Evolutionary conservation across 2,329 filamentous ascomycete species (phyloP).

Genomic region (Ceratocystis variospora): DNA sequence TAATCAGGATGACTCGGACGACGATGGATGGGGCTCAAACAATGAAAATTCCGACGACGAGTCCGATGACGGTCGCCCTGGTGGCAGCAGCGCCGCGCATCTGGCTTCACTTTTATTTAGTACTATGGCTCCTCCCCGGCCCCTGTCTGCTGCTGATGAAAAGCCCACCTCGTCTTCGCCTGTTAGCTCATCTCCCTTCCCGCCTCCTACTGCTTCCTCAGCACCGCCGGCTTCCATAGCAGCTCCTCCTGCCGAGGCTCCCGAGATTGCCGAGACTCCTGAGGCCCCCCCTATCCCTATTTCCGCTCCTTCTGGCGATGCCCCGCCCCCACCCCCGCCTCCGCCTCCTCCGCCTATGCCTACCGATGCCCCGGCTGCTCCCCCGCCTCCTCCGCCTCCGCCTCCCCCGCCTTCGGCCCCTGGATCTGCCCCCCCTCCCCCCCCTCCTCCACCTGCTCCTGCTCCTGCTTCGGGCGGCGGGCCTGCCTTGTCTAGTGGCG

Average conservation of each 20-base stretch:
- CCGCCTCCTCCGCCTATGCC: constrained; percentile 27
- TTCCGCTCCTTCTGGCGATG: constrained; percentile 24
- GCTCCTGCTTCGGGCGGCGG: constrained; percentile 26
- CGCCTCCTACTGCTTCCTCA: constrained; percentile 29
- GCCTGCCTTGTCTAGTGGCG: constrained; percentile 28
- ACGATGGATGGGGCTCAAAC: constrained; percentile 72
- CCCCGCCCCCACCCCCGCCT: constrained; percentile 23
- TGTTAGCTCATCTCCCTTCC: constrained; percentile 26
- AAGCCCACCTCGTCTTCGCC: constrained; percentile 37
- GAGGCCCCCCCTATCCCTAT: constrained; percentile 22
- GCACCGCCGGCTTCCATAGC: constrained; percentile 30
- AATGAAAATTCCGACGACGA: constrained; percentile 52
- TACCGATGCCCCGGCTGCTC: constrained; percentile 27
- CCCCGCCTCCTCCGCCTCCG: constrained; percentile 25
- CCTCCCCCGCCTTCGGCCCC: constrained; percentile 27
- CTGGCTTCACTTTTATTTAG: constrained; percentile 91
- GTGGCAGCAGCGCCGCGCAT: constrained; percentile 74
- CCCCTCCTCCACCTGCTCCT: constrained; percentile 23
- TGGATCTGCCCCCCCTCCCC: constrained; percentile 24
- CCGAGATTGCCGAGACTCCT: constrained; percentile 26
- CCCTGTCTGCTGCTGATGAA: constrained; percentile 68
- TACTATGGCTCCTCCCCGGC: constrained; percentile 87
- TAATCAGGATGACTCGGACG: constrained; percentile 52
- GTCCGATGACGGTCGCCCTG: constrained; percentile 63
- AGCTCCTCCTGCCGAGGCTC: constrained; percentile 26